Evolutionary conservation across 2,329 filamentous ascomycete genomes (phyloP).

Genomic region (Massarina eburnea): DNA sequence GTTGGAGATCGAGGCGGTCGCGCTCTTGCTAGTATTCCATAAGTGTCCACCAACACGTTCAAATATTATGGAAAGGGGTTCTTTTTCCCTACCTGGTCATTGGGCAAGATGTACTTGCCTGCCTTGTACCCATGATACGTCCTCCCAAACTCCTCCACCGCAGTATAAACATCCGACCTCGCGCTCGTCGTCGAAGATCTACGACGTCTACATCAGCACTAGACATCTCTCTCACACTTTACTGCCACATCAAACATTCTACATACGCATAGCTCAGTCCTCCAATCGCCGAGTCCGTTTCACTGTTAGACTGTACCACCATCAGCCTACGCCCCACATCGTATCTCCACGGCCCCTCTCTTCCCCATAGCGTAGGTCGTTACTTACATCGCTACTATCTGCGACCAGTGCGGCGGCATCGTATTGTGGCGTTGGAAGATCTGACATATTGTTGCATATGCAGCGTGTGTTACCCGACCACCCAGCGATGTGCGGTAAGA

Average conservation of each 20-base stretch:
- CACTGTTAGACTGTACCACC: slow-evolving; percentile 10
- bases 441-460: too few relatives aligned
- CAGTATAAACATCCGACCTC: slow-evolving; percentile 12
- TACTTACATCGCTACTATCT: too few relatives aligned
- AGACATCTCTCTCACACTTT: not conserved
- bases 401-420: too few relatives aligned
- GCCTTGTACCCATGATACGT: slow-evolving; percentile 23
- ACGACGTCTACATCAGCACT: not conserved
- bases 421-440: too few relatives aligned
- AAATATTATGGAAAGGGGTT: too few relatives aligned
- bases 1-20: slow-evolving; percentile 26
- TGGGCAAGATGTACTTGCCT: slow-evolving; percentile 23
- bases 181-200: slow-evolving; percentile 18
- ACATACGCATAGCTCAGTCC: slow-evolving; percentile 21
- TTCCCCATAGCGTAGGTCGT: too few relatives aligned
- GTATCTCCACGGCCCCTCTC: not conserved
- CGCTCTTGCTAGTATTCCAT: slow-evolving; percentile 26
- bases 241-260: not conserved
- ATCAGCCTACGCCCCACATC: not conserved
- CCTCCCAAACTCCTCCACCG: slow-evolving; percentile 17
- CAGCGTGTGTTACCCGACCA: too few relatives aligned
- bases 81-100: slow-evolving; percentile 18
- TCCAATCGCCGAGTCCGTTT: slow-evolving; percentile 17
- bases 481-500: too few relatives aligned
- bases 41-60: too few relatives aligned